Conservation (phyloP, 371 early-diverging fungal species). For the Coemansia sp. region DNA sequence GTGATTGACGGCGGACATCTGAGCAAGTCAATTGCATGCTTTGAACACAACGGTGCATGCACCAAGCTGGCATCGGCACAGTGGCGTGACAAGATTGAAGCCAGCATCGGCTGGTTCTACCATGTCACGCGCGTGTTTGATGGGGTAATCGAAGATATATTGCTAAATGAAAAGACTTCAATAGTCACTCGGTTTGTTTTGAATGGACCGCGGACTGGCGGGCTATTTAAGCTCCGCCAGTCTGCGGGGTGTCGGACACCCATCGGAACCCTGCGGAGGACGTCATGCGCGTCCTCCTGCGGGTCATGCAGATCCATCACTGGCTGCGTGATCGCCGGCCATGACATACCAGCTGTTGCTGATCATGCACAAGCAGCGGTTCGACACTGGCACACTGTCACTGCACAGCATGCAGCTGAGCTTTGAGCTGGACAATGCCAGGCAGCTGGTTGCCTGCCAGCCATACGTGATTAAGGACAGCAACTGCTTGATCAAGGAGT, state of each 20-base stretch:
- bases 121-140: conserved; percentile 1
- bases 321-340: too few relatives aligned
- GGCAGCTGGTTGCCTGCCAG: conserved; percentile 66
- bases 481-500: conserved; percentile 97
- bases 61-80: conserved; percentile 8
- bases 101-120: conserved; percentile 59
- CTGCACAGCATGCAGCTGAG: conserved; percentile 73
- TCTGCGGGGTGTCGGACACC: too few relatives aligned
- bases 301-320: too few relatives aligned
- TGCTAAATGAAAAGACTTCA: too few relatives aligned
- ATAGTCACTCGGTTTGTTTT: too few relatives aligned
- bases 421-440: conserved; percentile 71
- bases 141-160: too few relatives aligned
- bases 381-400: conserved; percentile 80
- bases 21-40: conserved; percentile 14
- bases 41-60: conserved; percentile 7
- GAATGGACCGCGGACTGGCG: too few relatives aligned
- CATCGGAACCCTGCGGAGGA: too few relatives aligned
- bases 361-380: conserved; percentile 69
- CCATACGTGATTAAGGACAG: conserved; percentile 85
- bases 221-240: too few relatives aligned
- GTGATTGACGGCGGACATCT: conserved; percentile 67
- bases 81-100: conserved; percentile 51
- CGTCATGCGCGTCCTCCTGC: too few relatives aligned
- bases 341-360: conserved; percentile 54